These are phyloP conservation scores for Raddia guianensis DNA, from an alignment of 176 grass and related monocot genomes.

Conservation along the genomic window DNA sequence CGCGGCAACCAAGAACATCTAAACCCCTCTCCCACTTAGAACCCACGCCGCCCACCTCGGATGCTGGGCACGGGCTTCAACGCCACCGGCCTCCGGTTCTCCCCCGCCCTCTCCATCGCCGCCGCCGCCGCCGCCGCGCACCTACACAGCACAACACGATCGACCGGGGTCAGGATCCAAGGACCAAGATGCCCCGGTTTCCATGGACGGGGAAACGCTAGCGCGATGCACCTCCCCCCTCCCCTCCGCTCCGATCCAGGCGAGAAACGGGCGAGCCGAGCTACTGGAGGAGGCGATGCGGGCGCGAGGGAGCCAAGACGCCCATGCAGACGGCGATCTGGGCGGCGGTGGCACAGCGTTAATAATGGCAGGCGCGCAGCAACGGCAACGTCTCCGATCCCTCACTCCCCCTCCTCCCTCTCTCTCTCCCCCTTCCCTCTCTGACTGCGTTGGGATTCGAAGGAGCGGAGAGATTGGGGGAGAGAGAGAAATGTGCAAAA, in stretches of 20 bases:
- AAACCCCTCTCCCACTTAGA: conserved; percentile 1
- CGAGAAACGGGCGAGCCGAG: not conserved
- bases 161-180: conserved; percentile 37
- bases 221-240: not conserved
- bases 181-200: not conserved
- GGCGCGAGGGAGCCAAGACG: not conserved
- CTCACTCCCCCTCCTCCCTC: not conserved
- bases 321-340: conserved; percentile 22
- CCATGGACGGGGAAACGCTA: not conserved
- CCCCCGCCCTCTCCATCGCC: conserved; percentile 57
- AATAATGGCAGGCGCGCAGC: conserved; percentile 24
- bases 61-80: conserved; percentile 24
- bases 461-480: not conserved
- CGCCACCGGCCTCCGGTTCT: conserved; percentile 50
- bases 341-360: conserved; percentile 33
- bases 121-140: conserved; percentile 30
- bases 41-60: conserved; percentile 37
- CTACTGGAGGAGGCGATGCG: not conserved
- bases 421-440: not conserved
- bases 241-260: conserved; percentile 20
- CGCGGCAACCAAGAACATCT: not conserved
- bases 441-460: conserved; percentile 41
- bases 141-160: conserved; percentile 19
- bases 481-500: conserved; percentile 27
- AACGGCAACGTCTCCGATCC: conserved; percentile 37